Conservation (phyloP, 2,329 filamentous ascomycete genomes). For the Colletotrichum falcatum region DNA sequence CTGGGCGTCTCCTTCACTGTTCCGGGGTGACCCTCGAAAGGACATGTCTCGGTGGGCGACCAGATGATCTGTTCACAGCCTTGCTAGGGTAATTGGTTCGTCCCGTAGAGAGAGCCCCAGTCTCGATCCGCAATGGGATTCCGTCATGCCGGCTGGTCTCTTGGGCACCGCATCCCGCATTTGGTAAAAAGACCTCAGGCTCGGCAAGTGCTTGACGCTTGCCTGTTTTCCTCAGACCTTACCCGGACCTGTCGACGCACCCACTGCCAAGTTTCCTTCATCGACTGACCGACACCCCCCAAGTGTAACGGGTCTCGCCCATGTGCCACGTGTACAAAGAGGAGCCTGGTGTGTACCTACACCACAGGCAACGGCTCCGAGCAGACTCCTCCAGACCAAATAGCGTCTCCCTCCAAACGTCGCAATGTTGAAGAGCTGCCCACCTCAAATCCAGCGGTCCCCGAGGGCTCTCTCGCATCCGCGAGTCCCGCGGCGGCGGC, state of each 20-base stretch:
- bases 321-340: slow-evolving; percentile 44
- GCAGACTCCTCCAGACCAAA: slow-evolving; percentile 29
- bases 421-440: slow-evolving; percentile 38
- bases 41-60: slow-evolving; percentile 20
- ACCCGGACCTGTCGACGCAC: slow-evolving; percentile 4
- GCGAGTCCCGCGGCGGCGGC: slow-evolving; percentile 30
- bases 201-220: slow-evolving; percentile 29
- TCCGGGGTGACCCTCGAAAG: slow-evolving; percentile 20
- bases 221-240: neutral
- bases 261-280: slow-evolving; percentile 7
- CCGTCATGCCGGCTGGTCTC: slow-evolving; percentile 30
- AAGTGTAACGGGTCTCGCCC: slow-evolving; percentile 45
- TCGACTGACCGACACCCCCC: slow-evolving; percentile 25
- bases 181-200: slow-evolving; percentile 7
- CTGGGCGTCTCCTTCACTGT: slow-evolving; percentile 7
- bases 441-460: slow-evolving; percentile 18
- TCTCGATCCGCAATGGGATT: slow-evolving; percentile 18
- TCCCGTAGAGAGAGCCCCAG: slow-evolving; percentile 19
- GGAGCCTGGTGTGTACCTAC: slow-evolving; percentile 43
- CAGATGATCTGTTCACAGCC: slow-evolving; percentile 29
- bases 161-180: slow-evolving; percentile 11
- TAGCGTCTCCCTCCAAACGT: slow-evolving; percentile 40
- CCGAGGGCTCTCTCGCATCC: slow-evolving; percentile 18
- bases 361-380: slow-evolving; percentile 31
- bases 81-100: slow-evolving; percentile 27